These are phyloP conservation scores for Fusarium agapanthi DNA, from an alignment of 2,329 filamentous ascomycete species.

Conservation along the genomic window DNA sequence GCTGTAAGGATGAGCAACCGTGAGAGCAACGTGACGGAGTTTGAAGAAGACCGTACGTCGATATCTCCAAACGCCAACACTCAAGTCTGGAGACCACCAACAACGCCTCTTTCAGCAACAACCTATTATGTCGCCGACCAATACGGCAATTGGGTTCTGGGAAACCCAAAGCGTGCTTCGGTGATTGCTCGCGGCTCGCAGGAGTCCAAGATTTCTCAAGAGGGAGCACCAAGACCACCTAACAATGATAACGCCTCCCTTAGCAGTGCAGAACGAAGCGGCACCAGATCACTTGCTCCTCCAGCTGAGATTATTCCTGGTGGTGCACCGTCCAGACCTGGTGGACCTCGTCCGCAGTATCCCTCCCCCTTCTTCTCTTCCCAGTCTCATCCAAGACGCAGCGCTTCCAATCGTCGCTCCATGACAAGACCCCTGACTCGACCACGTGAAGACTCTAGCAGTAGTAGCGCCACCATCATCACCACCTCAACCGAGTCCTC, in stretches of 20 bases:
- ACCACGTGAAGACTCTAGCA: conserved; percentile 41
- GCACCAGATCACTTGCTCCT: conserved; percentile 33
- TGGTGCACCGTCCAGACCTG: conserved; percentile 35
- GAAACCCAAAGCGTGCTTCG: conserved; percentile 47
- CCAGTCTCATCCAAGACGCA: conserved; percentile 35
- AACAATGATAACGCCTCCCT: conserved; percentile 27
- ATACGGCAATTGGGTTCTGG: conserved; percentile 63
- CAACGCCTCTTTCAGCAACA: conserved; percentile 55
- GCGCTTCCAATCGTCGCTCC: conserved; percentile 30
- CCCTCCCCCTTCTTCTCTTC: conserved; percentile 40
- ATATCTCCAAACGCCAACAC: conserved; percentile 47
- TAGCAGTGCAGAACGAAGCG: background rate
- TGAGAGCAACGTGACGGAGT: conserved; percentile 60
- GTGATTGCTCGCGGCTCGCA: conserved; percentile 38
- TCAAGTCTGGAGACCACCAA: conserved; percentile 60
- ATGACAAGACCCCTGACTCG: conserved; percentile 34
- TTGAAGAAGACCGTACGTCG: conserved; percentile 58
- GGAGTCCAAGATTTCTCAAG: conserved; percentile 19
- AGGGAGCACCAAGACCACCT: conserved; percentile 21
- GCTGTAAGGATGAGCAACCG: conserved; percentile 34
- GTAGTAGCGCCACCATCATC: conserved; percentile 47
- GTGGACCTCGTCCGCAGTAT: conserved; percentile 31
- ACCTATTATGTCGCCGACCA: conserved; percentile 62
- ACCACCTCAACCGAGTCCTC: conserved; percentile 44
- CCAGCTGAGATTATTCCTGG: conserved; percentile 45